Evolutionary conservation across 2,329 filamentous ascomycete species (phyloP), one percentile per base, ranked within the genome.

Genomic region (Tolypocladium ophioglossoides): DNA sequence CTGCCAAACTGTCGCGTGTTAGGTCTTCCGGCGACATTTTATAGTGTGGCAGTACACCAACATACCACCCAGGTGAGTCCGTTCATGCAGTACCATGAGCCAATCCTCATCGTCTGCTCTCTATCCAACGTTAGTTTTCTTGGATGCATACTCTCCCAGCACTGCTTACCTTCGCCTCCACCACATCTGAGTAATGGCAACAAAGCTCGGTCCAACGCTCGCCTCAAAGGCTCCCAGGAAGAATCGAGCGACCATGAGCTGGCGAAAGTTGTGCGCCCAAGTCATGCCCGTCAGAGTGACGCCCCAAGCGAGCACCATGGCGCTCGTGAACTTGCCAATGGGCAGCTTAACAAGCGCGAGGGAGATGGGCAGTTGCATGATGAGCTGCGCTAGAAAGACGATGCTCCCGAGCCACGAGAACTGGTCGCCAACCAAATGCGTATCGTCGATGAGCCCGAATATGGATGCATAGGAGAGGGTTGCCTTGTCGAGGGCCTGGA

Each of bases 401-500:
- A 85, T 77, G 2, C 79, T 83, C 0, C 80, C 78, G 0, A 85
- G 75, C 80, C 80, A 84, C 2, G 80, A 83, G 59, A 72, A 75
- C 72, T 85, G 74, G 50, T 80, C 71, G 18, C 80, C 80, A 10
- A 75, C 68, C 1, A 86, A 75, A 41, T 75, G 63, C 0, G 81
- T 77, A 62, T 84, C 79, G 52, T 82, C 70, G 35, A 82, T 76
- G 12, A 86, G 71, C 2, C 82, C 82, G 59, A 85, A 85, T 12
- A 85, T 78, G 0, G 82, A 83, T 3, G 80, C 80, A 60, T 85
- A 86, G 2, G 68, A 70, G 69, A 85, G 70, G 0, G 80, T 82
- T 0, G 80, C 77, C 65, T 86, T 86, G 68, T 85, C 83, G 7
- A 85, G 71, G 12, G 76, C 77, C 58, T 86, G 83, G 0, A 85